Conservation (phyloP, 2,329 filamentous ascomycete species). For the Nothophaeocryptopus gaeumannii region DNA sequence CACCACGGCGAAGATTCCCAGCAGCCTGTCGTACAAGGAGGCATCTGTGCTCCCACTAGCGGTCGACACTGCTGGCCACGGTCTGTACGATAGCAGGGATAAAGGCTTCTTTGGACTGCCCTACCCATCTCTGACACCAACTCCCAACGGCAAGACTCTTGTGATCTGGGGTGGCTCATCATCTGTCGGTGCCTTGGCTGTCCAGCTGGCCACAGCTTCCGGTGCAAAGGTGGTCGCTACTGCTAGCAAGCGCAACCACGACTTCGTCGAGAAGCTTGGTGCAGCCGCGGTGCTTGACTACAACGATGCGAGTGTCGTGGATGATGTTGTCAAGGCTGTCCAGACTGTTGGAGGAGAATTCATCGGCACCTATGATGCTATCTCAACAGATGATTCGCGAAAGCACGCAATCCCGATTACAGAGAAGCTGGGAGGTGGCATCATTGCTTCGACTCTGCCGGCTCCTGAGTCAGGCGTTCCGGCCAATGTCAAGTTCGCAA, state of each 20-base stretch:
- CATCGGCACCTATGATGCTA: constrained; percentile 43
- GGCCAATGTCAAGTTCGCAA: constrained; percentile 26
- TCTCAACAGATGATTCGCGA: constrained; percentile 26
- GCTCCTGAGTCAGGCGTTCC: constrained; percentile 26
- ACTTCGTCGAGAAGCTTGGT: constrained; percentile 32
- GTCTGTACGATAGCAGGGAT: constrained; percentile 40
- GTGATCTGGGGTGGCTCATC: constrained; percentile 39
- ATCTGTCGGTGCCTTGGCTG: constrained; percentile 35
- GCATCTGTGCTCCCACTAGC: constrained; percentile 46
- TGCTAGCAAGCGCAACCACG: constrained; percentile 35
- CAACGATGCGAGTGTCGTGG: constrained; percentile 31
- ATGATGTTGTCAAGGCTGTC: constrained; percentile 42
- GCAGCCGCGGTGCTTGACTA: constrained; percentile 37
- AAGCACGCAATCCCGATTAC: constrained; percentile 26
- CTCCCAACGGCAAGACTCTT: constrained; percentile 38
- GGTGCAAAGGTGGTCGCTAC: constrained; percentile 36
- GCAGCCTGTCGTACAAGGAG: constrained; percentile 37
- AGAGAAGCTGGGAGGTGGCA: constrained; percentile 31
- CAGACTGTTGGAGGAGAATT: constrained; percentile 40
- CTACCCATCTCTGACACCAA: constrained; percentile 35
- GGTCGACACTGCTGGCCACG: constrained; percentile 44
- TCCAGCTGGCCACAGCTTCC: constrained; percentile 38
- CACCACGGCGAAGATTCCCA: constrained; percentile 40
- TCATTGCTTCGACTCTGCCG: constrained; percentile 20
- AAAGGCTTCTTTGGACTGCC: constrained; percentile 39